Percentiles rank a stretch among this genome's conserved stretches.
Conservation (phyloP, 148 eudicot genomes). For the Bassia scoparia region DNA sequence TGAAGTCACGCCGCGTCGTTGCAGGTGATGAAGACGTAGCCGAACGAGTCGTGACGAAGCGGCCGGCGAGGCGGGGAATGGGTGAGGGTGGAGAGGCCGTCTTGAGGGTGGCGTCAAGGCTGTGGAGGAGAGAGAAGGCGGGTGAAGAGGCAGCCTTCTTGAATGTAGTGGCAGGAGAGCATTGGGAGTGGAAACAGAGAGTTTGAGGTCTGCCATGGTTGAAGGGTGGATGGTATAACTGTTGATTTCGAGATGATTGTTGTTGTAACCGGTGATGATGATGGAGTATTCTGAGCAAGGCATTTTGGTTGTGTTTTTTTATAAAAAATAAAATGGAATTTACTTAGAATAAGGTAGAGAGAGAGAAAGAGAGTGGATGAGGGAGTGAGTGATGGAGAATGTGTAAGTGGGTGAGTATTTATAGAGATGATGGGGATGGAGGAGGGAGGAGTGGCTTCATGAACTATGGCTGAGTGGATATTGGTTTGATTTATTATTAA, state of each 20-base stretch:
- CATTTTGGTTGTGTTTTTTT: conserved; percentile 29
- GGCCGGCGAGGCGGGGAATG: conserved; percentile 77
- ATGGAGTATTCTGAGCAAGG: conserved; percentile 29
- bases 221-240: conserved; percentile 40
- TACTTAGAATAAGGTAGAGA: neutral
- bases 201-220: conserved; percentile 34
- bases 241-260: conserved; percentile 45
- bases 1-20: conserved; percentile 54
- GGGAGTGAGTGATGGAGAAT: conserved; percentile 22
- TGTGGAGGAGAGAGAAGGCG: conserved; percentile 26
- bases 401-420: conserved; percentile 20
- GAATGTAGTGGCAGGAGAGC: conserved; percentile 89
- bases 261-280: conserved; percentile 12
- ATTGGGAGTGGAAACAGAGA: conserved; percentile 79
- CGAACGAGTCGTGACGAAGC: conserved; percentile 39
- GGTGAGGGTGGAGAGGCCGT: conserved; percentile 39
- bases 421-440: conserved; percentile 10
- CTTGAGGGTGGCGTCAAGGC: conserved; percentile 29
- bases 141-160: conserved; percentile 61
- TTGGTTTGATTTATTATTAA: too few relatives aligned
- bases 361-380: conserved; percentile 1
- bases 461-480: conserved; percentile 24
- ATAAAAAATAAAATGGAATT: neutral
- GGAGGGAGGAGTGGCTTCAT: conserved; percentile 8
- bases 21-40: conserved; percentile 49